A percentile compares a stretch with the other conserved stretches of the same genome.
Evolutionary conservation across 108 stramenopile species (phyloP).

Genomic region (Skeletonema tropicum): DNA sequence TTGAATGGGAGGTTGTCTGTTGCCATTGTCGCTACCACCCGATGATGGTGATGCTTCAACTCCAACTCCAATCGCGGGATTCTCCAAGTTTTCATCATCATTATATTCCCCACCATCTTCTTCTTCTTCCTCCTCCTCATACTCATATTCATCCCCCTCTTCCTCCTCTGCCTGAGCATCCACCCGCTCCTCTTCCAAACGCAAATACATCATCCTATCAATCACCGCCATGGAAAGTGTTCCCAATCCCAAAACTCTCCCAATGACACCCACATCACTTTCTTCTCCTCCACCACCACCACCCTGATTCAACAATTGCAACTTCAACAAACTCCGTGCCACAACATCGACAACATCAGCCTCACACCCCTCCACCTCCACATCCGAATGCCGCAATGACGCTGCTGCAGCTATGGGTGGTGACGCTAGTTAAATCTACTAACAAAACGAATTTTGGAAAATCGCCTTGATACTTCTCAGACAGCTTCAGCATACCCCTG

Average conservation of each 20-base stretch:
- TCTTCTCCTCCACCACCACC: neutral
- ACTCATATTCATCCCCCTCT: conserved; percentile 16
- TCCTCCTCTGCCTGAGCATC: conserved; percentile 21
- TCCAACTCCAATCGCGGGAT: conserved; percentile 5
- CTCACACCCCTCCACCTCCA: conserved; percentile 71
- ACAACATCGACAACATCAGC: conserved; percentile 63
- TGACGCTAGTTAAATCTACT: too few relatives aligned
- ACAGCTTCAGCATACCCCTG: too few relatives aligned
- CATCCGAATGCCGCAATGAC: conserved; percentile 46
- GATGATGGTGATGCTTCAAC: neutral
- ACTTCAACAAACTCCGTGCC: conserved; percentile 70
- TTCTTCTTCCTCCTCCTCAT: conserved; percentile 14
- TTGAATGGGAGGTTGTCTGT: conserved; percentile 47
- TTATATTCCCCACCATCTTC: conserved; percentile 9
- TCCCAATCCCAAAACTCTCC: conserved; percentile 75
- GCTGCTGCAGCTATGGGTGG: too few relatives aligned
- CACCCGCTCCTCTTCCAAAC: conserved; percentile 67
- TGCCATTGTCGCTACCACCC: neutral
- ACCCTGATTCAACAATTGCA: conserved; percentile 61
- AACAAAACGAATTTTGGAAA: too few relatives aligned
- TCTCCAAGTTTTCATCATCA: neutral
- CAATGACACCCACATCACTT: conserved; percentile 56
- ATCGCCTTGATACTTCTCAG: too few relatives aligned
- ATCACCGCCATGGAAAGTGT: conserved; percentile 76
- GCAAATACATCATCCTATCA: conserved; percentile 60